phyloP scores from a whole-genome alignment of 345 rosid genomes.

The Hypericum androsaemum region DNA sequence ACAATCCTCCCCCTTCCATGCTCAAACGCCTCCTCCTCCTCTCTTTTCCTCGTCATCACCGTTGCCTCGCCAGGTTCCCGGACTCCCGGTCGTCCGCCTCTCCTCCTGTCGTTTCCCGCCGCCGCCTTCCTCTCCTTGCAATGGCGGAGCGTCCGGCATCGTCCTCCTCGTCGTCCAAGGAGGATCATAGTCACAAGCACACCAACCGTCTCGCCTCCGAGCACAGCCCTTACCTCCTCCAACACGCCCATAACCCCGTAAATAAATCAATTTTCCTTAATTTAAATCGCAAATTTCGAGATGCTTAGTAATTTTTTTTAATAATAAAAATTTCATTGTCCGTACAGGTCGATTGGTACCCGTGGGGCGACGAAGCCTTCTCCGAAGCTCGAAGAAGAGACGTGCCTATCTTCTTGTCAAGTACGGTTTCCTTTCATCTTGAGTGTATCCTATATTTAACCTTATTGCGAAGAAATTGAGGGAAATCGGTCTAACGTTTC shows the following conservation, averaged over 20 bases:
- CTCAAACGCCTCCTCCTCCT: no score
- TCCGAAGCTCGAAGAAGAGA: conserved; percentile 68
- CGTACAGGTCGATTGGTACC: conserved; percentile 79
- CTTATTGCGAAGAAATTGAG: not conserved
- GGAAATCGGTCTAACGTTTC: no score
- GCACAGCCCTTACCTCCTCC: conserved; percentile 89
- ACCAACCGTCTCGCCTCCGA: conserved; percentile 70
- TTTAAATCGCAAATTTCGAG: not conserved
- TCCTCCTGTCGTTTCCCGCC: no score
- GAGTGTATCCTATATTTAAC: conserved; percentile 1
- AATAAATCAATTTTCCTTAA: not conserved
- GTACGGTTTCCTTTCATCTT: conserved; percentile 26
- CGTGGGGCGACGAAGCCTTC: conserved; percentile 94
- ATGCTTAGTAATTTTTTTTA: not conserved
- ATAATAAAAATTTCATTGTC: not conserved
- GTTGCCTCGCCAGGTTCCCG: no score
- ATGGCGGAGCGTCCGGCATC: conserved; percentile 16
- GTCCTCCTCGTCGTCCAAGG: conserved; percentile 7
- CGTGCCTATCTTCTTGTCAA: conserved; percentile 86
- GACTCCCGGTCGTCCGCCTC: no score
- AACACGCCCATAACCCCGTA: conserved; percentile 88
- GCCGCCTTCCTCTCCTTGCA: not conserved
- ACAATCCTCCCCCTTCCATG: no score
- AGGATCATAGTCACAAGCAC: conserved; percentile 16
- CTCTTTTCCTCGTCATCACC: no score